A percentile compares a stretch with the other conserved stretches of the same genome.
Conservation (phyloP, 2,329 filamentous ascomycete genomes). For the Pestalotiopsis sp. region DNA sequence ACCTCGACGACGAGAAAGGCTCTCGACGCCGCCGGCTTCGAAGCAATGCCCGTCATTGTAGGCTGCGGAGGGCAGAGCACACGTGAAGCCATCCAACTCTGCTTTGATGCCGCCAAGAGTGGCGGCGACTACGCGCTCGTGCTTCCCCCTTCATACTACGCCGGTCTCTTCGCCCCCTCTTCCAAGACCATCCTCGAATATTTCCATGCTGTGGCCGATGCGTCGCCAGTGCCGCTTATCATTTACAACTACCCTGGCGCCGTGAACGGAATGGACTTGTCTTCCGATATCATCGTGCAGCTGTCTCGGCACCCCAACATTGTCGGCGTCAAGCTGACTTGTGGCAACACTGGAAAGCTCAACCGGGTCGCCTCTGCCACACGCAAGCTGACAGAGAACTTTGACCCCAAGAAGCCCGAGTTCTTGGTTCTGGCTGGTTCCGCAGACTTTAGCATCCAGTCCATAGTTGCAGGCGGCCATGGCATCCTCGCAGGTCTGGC, state of each 20-base stretch:
- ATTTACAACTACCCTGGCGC: conserved; percentile 74
- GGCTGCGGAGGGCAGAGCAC: conserved; percentile 76
- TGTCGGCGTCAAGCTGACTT: conserved; percentile 70
- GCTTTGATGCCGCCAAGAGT: conserved; percentile 66
- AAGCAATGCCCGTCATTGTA: conserved; percentile 71
- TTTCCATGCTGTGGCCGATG: conserved; percentile 66
- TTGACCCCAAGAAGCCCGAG: conserved; percentile 38
- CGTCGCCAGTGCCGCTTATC: conserved; percentile 65
- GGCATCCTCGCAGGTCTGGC: conserved; percentile 74
- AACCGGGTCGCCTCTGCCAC: conserved; percentile 64
- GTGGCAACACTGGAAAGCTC: conserved; percentile 71
- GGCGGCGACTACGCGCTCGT: conserved; percentile 79
- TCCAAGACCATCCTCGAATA: conserved; percentile 65
- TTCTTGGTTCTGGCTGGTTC: conserved; percentile 75
- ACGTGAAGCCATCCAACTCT: conserved; percentile 71
- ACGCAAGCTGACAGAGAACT: conserved; percentile 41
- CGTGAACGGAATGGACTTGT: conserved; percentile 64
- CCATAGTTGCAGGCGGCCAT: conserved; percentile 67
- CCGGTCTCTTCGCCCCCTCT: conserved; percentile 63
- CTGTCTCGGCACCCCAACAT: conserved; percentile 67
- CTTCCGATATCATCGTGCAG: conserved; percentile 62
- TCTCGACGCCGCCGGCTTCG: conserved; percentile 67
- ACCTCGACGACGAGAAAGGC: conserved; percentile 71
- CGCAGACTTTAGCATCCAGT: conserved; percentile 73
- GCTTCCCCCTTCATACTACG: conserved; percentile 78